Conservation (phyloP, 768 basidiomycete species). For the Albatrellus ellisii region DNA sequence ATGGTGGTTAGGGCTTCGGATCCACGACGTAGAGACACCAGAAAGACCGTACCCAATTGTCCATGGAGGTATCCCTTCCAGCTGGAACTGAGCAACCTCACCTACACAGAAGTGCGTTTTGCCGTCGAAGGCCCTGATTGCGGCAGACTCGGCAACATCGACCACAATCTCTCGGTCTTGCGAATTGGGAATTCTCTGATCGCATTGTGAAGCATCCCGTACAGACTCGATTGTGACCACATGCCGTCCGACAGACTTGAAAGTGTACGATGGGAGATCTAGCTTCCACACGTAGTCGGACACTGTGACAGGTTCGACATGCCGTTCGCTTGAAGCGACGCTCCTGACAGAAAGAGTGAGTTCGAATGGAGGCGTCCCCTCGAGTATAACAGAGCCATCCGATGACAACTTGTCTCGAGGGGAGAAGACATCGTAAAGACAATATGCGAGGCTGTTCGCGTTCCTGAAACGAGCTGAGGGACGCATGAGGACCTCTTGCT, state of each 20-base stretch:
- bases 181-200: constrained; percentile 54
- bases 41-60: constrained; percentile 49
- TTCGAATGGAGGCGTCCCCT: constrained; percentile 80
- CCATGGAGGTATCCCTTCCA: constrained; percentile 94
- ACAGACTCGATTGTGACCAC: constrained; percentile 68
- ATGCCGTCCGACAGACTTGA: constrained; percentile 74
- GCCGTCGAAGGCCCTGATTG: constrained; percentile 75
- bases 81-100: constrained; percentile 79
- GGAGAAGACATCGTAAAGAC: constrained; percentile 54
- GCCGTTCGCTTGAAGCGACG: constrained; percentile 54
- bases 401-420: constrained; percentile 35
- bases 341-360: constrained; percentile 66
- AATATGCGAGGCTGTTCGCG: constrained; percentile 54
- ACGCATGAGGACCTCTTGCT: constrained; percentile 73
- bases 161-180: constrained; percentile 57
- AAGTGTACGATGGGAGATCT: constrained; percentile 53
- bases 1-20: neutral
- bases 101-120: constrained; percentile 81
- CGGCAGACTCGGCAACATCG: constrained; percentile 94
- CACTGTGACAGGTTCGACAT: constrained; percentile 40
- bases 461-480: constrained; percentile 74
- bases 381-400: constrained; percentile 55
- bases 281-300: constrained; percentile 50
- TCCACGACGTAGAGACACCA: neutral
- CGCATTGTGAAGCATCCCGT: constrained; percentile 72